Conservation (phyloP, 1,139 yeast genomes). For the Kodamaea arcana region DNA sequence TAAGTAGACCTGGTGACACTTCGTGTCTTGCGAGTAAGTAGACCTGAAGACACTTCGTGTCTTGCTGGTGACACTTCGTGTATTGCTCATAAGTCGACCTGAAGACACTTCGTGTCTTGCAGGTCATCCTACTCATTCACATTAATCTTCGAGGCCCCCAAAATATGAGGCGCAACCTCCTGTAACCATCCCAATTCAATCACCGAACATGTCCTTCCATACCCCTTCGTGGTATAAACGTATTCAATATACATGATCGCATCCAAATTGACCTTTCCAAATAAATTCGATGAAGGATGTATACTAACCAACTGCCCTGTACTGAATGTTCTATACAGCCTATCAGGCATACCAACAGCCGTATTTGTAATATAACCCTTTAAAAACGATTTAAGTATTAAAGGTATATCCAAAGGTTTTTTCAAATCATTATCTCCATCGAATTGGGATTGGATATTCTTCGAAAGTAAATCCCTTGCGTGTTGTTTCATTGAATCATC, state of each 20-base stretch:
- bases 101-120: background rate
- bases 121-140: constrained; percentile 19
- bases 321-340: constrained; percentile 81
- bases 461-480: constrained; percentile 26
- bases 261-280: constrained; percentile 71
- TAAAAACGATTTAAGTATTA: constrained; percentile 70
- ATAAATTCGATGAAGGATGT: constrained; percentile 88
- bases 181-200: constrained; percentile 84
- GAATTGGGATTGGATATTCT: constrained; percentile 26
- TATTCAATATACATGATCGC: constrained; percentile 94
- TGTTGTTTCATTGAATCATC: constrained; percentile 29
- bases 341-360: constrained; percentile 92
- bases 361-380: constrained; percentile 80
- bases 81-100: no score
- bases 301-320: constrained; percentile 79
- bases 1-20: no score
- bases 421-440: constrained; percentile 10
- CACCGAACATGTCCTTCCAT: constrained; percentile 85
- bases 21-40: no score
- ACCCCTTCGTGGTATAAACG: constrained; percentile 89
- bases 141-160: constrained; percentile 41
- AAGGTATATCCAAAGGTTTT: constrained; percentile 48
- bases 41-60: no score
- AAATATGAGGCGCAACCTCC: constrained; percentile 70
- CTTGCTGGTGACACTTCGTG: no score